Evolutionary conservation across 2,329 filamentous ascomycete genomes (phyloP).

Genomic region (Ceratocystis smalleyi): DNA sequence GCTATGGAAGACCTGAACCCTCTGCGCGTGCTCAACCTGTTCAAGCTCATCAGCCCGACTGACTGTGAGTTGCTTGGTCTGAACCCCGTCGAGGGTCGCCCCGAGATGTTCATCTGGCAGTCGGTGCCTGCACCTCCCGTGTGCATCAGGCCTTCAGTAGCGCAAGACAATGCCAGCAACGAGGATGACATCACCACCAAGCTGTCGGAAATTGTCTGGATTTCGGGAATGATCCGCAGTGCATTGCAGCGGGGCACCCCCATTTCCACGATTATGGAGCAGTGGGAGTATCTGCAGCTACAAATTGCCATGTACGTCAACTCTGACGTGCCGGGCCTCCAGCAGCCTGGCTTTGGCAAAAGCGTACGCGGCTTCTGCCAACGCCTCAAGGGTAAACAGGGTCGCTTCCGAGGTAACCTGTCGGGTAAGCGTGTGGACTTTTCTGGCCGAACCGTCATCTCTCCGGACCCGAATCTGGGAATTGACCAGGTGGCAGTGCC

Average conservation of each 20-base stretch:
- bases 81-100: conserved; percentile 69
- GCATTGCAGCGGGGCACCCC: conserved; percentile 71
- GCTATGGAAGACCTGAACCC: conserved; percentile 92
- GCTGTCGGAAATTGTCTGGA: conserved; percentile 88
- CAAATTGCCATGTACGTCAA: conserved; percentile 98
- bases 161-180: conserved; percentile 81
- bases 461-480: conserved; percentile 82
- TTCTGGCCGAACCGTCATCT: conserved; percentile 93
- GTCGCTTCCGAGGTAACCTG: conserved; percentile 88
- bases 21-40: conserved; percentile 72
- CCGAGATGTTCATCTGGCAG: conserved; percentile 97
- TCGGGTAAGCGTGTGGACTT: conserved; percentile 98
- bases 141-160: conserved; percentile 84
- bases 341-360: conserved; percentile 74
- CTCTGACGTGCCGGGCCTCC: conserved; percentile 84
- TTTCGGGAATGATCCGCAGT: conserved; percentile 72
- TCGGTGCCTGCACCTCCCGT: conserved; percentile 87
- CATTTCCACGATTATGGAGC: conserved; percentile 83
- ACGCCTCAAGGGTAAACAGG: conserved; percentile 90
- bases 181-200: conserved; percentile 96
- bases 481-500: conserved; percentile 92
- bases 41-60: conserved; percentile 67
- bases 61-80: conserved; percentile 89
- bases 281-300: conserved; percentile 93
- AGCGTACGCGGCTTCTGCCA: conserved; percentile 88